These are phyloP conservation scores for Schizonepeta tenuifolia DNA, from an alignment of 257 asterid genomes.

Conservation along the genomic window DNA sequence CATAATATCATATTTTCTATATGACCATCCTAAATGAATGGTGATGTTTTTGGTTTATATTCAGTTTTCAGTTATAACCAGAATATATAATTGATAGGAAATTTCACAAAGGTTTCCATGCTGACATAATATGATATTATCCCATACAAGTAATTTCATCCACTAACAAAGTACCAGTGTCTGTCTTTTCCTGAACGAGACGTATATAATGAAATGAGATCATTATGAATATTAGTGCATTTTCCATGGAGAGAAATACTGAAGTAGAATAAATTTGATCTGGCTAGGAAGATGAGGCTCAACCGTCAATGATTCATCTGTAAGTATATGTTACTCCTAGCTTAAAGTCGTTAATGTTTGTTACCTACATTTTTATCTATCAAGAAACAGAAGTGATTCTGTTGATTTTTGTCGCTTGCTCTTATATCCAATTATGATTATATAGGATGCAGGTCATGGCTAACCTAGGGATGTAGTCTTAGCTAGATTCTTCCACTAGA, in stretches of 20 bases:
- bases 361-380: background rate
- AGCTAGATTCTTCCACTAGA: background rate
- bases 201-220: background rate
- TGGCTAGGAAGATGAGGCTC: background rate
- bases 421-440: background rate
- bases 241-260: background rate
- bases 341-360: background rate
- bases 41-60: constrained; percentile 3
- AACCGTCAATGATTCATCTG: background rate
- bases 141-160: background rate
- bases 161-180: background rate
- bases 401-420: background rate
- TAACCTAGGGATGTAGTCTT: background rate
- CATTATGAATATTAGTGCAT: background rate
- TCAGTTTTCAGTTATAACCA: background rate
- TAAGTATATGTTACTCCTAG: background rate
- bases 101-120: background rate
- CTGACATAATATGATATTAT: background rate
- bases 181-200: background rate
- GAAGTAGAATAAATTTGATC: background rate
- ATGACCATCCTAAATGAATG: background rate
- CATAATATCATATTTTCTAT: background rate
- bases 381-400: too few relatives aligned
- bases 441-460: background rate
- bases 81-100: background rate